These are phyloP conservation scores for Microstegium vimineum DNA, from an alignment of 176 grass and related monocot genomes.

Conservation along the genomic window DNA sequence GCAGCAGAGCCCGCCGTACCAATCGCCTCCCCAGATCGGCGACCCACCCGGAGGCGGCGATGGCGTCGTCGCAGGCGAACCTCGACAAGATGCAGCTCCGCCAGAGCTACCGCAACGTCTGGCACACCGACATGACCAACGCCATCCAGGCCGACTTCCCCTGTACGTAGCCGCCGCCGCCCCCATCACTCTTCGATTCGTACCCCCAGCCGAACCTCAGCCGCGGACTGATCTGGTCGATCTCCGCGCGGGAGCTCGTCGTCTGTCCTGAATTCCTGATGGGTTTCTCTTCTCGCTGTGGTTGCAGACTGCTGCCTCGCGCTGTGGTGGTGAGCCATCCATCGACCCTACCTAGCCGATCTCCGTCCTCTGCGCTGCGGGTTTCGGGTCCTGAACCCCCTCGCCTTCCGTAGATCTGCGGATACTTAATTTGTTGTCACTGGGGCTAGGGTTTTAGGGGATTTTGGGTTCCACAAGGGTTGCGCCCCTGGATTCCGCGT, in stretches of 20 bases:
- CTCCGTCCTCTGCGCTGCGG: background rate
- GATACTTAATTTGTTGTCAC: background rate
- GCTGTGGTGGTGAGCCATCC: conserved; percentile 77
- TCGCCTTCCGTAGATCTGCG: background rate
- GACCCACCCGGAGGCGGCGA: conserved; percentile 7
- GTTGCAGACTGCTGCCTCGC: conserved; percentile 87
- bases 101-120: conserved; percentile 91
- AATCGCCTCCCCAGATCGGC: conserved; percentile 13
- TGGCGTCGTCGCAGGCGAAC: conserved; percentile 68
- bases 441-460: background rate
- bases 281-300: background rate
- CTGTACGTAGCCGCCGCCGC: conserved; percentile 43
- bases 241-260: background rate
- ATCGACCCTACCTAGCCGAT: background rate
- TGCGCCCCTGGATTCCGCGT: background rate
- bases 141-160: conserved; percentile 77
- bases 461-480: background rate
- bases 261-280: background rate
- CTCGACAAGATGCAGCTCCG: conserved; percentile 91
- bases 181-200: background rate
- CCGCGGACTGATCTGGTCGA: background rate
- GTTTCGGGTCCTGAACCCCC: background rate
- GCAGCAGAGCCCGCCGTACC: background rate
- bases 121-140: conserved; percentile 80
- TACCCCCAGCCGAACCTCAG: background rate